These are phyloP conservation scores for Globisporangium middletonii DNA, from an alignment of 352 stramenopile species.

Conservation along the genomic window DNA sequence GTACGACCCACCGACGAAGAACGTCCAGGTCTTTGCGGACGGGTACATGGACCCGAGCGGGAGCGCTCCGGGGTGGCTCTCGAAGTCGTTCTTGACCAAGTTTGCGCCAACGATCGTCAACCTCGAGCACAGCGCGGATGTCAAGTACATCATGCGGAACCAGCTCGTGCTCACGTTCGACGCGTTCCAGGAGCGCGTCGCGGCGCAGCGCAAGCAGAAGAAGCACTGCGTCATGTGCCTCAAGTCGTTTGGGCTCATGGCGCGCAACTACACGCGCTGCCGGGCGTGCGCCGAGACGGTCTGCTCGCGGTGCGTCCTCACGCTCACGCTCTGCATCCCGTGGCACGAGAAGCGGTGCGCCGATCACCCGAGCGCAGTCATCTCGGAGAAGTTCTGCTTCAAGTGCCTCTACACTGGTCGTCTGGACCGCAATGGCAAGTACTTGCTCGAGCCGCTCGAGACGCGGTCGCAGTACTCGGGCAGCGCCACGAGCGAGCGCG, in stretches of 20 bases:
- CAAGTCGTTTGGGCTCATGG: slow-evolving; percentile 34
- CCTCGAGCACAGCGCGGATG: slow-evolving; percentile 37
- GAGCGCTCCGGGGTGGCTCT: slow-evolving; percentile 25
- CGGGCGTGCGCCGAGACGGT: slow-evolving; percentile 46
- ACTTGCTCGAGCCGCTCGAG: slow-evolving; percentile 26
- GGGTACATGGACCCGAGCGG: slow-evolving; percentile 36
- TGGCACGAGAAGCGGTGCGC: slow-evolving; percentile 45
- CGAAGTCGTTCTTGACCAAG: slow-evolving; percentile 31
- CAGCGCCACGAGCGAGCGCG: slow-evolving; percentile 14
- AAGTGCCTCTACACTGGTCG: slow-evolving; percentile 53
- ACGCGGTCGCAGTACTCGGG: slow-evolving; percentile 19
- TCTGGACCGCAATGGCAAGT: slow-evolving; percentile 41
- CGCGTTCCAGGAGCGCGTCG: slow-evolving; percentile 27
- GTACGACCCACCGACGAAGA: slow-evolving; percentile 34
- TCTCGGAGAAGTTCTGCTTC: slow-evolving; percentile 59
- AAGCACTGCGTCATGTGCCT: slow-evolving; percentile 29
- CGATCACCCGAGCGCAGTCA: slow-evolving; percentile 56
- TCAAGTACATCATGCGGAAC: slow-evolving; percentile 51
- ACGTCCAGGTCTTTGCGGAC: slow-evolving; percentile 35
- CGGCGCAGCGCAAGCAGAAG: slow-evolving; percentile 25
- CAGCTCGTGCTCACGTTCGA: slow-evolving; percentile 30
- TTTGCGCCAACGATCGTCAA: slow-evolving; percentile 38
- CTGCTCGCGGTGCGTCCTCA: slow-evolving; percentile 45
- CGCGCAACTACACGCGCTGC: slow-evolving; percentile 37
- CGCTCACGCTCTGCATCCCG: slow-evolving; percentile 51